A percentile compares a stretch with the other conserved stretches of the same genome.
phyloP scores from a whole-genome alignment of 352 stramenopile species.

The Globisporangium cederbergense region DNA sequence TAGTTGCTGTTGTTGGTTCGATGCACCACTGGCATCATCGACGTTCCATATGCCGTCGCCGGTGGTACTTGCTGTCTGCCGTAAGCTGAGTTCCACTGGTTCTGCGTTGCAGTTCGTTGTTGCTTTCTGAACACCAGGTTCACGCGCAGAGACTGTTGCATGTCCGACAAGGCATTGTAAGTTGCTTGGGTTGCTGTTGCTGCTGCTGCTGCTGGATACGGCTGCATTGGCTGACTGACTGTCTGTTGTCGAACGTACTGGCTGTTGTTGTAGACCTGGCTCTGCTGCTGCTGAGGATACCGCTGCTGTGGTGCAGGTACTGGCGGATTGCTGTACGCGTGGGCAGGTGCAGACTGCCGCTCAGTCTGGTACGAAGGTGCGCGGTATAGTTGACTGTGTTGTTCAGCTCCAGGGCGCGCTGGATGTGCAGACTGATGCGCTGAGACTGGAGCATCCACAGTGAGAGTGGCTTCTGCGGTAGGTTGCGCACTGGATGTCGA shows the following conservation, averaged over 20 bases:
- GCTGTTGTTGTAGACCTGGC: not conserved
- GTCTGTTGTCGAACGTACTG: too few species aligned
- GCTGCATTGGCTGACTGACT: not conserved
- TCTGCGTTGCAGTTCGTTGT: not conserved
- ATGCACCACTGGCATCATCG: not conserved
- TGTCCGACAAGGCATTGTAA: not conserved
- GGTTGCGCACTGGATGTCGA: not conserved
- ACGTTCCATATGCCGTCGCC: not conserved
- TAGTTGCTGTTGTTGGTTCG: not conserved
- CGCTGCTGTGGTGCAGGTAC: not conserved
- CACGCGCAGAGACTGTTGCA: not conserved
- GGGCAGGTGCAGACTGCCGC: not conserved
- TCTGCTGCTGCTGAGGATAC: slow-evolving; percentile 3
- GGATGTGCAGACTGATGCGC: not conserved
- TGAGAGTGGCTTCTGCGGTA: not conserved
- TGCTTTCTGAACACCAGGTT: not conserved
- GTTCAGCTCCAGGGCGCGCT: not conserved
- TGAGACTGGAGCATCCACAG: not conserved
- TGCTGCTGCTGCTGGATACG: not conserved
- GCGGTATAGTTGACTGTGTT: not conserved
- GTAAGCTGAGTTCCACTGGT: not conserved
- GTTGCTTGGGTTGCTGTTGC: not conserved
- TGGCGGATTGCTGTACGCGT: not conserved
- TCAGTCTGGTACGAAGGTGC: not conserved
- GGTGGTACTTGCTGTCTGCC: not conserved